Evolutionary conservation across 2,329 filamentous ascomycete genomes (phyloP), one percentile per base, ranked within the genome.

Genomic region (Alternaria alternata): DNA sequence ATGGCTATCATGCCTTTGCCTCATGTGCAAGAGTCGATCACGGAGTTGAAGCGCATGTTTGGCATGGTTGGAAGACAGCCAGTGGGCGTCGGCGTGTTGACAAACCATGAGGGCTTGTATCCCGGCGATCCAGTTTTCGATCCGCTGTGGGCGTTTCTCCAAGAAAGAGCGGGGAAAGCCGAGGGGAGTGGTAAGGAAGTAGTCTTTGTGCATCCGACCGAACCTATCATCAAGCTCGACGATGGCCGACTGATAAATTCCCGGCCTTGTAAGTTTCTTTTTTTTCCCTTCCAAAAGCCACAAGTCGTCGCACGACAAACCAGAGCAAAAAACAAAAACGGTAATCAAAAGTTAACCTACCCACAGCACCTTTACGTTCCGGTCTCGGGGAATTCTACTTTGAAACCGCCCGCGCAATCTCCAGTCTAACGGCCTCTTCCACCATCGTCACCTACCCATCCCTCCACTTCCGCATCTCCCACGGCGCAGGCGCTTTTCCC

Each of bases 381-480:
- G 76, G 75, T 12, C 62, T 78, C 0, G 75, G 74, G 6, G 76
- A 78, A 28, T 77, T 78, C 52, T 78, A 78, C 61, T 78, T 77
- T 48, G 76, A 78, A 52, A 78, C 75, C 6, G 76, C 75, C 1
- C 65, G 76, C 9, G 75, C 75, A 18, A 68, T 78, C 28, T 76
- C 72, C 1, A 73, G 70, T 30, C 69, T 78, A 14, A 78, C 73
- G 0, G 75, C 75, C 6, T 64, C 63, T 8, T 56, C 61, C 7
- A 73, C 75, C 0, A 69, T 77, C 18, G 56, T 69, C 41, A 70
- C 67, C 24, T 75, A 67, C 54, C 74, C 73, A 0, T 66, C 68
- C 18, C 55, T 78, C 1, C 74, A 78, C 54, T 78, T 71, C 69
- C 68, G 76, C 16, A 57, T 76, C 9, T 76, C 75, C 0, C 76